Evolutionary conservation across 371 early-diverging fungal genomes (phyloP).

Genomic region (Rhizopus arrhizus): DNA sequence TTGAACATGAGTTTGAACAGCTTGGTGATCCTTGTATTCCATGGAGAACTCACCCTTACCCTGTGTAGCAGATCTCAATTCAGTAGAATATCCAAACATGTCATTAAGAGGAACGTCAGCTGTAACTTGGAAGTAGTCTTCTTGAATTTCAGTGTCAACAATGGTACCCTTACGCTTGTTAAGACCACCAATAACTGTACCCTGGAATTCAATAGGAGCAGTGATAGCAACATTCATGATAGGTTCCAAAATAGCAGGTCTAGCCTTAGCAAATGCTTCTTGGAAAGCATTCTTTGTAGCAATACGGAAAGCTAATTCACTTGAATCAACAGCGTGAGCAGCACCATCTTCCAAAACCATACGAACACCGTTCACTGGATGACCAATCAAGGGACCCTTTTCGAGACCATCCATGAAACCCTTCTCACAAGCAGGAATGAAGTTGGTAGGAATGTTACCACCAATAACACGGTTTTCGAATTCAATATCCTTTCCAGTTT

Average conservation of each 20-base stretch:
- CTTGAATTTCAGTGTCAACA: conserved; percentile 89
- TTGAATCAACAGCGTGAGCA: conserved; percentile 94
- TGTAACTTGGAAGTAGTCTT: conserved; percentile 85
- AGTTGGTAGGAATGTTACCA: conserved; percentile 93
- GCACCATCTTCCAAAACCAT: conserved; percentile 95
- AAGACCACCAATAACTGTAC: conserved; percentile 85
- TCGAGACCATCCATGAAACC: conserved; percentile 91
- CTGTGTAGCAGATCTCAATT: conserved; percentile 90
- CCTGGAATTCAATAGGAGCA: conserved; percentile 95
- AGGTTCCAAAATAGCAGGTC: conserved; percentile 90
- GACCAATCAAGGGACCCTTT: conserved; percentile 93
- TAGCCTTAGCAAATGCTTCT: conserved; percentile 83
- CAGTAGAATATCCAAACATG: conserved; percentile 98
- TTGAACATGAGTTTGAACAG: conserved; percentile 83
- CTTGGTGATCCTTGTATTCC: conserved; percentile 92
- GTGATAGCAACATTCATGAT: conserved; percentile 94
- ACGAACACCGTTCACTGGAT: conserved; percentile 84
- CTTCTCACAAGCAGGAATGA: conserved; percentile 95
- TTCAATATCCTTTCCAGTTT: conserved; percentile 56
- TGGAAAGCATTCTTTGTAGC: conserved; percentile 89
- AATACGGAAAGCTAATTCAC: conserved; percentile 94
- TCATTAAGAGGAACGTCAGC: conserved; percentile 93
- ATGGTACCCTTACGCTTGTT: conserved; percentile 97
- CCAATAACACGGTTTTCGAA: conserved; percentile 86
- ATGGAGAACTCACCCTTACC: conserved; percentile 99